These are phyloP conservation scores for Trichopus zeylanicus DNA, from an alignment of 116 monocot species.

Conservation along the genomic window DNA sequence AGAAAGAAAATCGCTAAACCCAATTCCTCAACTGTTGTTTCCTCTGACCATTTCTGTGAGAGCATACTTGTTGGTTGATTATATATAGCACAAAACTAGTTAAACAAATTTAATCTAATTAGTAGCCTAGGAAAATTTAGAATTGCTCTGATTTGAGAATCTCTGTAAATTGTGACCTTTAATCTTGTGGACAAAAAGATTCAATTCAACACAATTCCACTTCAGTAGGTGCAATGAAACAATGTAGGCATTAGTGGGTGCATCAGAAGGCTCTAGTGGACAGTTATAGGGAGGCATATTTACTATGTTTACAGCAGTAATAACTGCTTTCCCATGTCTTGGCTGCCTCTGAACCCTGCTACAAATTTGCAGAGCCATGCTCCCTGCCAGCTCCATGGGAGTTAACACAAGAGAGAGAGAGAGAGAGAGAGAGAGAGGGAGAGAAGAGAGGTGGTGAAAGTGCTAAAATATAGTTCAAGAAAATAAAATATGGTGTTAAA, in stretches of 20 bases:
- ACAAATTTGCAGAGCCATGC: conserved; percentile 6
- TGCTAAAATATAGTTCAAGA: neutral
- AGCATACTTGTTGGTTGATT: no score
- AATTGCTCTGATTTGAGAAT: neutral
- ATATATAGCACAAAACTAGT: no score
- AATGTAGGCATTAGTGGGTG: no score
- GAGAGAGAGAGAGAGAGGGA: no score
- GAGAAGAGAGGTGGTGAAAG: conserved; percentile 1
- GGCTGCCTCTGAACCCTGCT: conserved; percentile 6
- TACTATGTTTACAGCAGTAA: conserved; percentile 8
- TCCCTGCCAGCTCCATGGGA: neutral
- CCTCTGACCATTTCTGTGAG: no score
- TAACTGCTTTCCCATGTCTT: neutral
- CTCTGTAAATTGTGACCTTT: neutral
- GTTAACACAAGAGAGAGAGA: no score
- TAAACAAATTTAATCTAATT: no score
- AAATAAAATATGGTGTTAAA: no score
- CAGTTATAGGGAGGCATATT: conserved; percentile 5
- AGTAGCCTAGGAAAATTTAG: neutral
- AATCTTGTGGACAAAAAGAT: neutral
- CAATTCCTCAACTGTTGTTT: no score
- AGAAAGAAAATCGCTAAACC: no score
- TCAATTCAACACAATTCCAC: neutral
- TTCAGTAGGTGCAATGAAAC: conserved; percentile 1
- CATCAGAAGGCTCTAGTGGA: neutral